Conservation (phyloP, 139 green algal species). For the Haematococcus lacustris region DNA sequence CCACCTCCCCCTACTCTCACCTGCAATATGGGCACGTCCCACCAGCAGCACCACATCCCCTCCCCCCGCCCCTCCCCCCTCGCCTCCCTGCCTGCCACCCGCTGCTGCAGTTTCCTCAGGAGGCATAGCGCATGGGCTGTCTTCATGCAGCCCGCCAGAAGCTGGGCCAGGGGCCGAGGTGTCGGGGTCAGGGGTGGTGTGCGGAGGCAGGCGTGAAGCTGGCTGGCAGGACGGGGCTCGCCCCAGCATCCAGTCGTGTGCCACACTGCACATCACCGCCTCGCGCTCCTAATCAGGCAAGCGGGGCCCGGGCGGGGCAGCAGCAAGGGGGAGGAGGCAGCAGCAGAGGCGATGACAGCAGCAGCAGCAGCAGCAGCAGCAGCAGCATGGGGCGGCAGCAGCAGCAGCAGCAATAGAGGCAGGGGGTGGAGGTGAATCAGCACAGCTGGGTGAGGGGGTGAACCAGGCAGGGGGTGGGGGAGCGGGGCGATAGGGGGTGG, state of each 20-base stretch:
- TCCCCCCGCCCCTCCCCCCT: no score
- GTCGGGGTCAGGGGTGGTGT: no score
- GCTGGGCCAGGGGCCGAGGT: no score
- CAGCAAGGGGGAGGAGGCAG: not conserved
- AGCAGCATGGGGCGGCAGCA: no score
- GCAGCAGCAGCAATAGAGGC: no score
- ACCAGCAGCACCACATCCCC: conserved; percentile 19
- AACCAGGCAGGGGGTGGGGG: no score
- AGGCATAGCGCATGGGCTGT: not conserved
- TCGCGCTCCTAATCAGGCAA: conserved; percentile 32
- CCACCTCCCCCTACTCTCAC: conserved; percentile 8
- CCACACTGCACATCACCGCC: conserved; percentile 30
- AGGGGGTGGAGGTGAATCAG: no score
- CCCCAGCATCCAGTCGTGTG: not conserved
- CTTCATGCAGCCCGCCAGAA: not conserved
- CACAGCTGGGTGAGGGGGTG: no score
- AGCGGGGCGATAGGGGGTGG: no score
- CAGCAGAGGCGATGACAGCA: not conserved
- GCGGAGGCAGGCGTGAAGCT: not conserved
- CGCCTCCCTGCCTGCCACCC: no score
- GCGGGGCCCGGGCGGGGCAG: not conserved
- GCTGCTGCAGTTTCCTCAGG: conserved; percentile 1
- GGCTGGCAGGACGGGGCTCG: not conserved
- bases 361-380: not conserved
- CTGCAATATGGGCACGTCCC: conserved; percentile 30